These are phyloP conservation scores for Leptodermis oblonga DNA, from an alignment of 257 asterid genomes.

Conservation along the genomic window DNA sequence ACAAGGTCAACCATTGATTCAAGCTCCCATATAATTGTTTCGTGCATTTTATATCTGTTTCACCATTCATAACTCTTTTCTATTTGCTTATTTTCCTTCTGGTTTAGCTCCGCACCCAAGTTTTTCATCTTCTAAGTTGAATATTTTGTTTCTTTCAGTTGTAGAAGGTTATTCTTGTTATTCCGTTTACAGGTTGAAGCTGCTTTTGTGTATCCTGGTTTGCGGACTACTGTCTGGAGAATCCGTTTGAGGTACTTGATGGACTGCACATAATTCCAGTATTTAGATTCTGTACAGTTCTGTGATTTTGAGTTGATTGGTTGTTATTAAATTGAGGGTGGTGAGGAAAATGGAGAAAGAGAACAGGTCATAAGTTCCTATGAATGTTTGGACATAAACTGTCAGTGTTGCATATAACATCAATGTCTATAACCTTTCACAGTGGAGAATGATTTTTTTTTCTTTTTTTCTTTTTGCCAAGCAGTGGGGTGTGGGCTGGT, in stretches of 20 bases:
- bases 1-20: constrained; percentile 47
- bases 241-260: constrained; percentile 69
- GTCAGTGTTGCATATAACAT: background rate
- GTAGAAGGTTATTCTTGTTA: constrained; percentile 5
- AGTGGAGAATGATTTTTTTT: background rate
- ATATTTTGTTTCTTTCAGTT: background rate
- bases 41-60: background rate
- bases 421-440: background rate
- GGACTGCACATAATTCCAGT: background rate
- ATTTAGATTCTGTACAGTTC: background rate
- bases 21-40: background rate
- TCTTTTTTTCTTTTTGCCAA: background rate
- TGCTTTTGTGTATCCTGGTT: constrained; percentile 93
- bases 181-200: constrained; percentile 70
- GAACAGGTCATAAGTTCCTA: background rate
- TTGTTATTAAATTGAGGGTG: background rate
- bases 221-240: constrained; percentile 81
- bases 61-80: background rate
- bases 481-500: background rate
- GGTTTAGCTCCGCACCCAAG: background rate
- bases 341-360: background rate
- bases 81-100: background rate
- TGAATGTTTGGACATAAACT: background rate
- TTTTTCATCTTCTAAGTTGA: background rate
- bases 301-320: background rate